phyloP scores from a whole-genome alignment of 225 moss, liverwort and hornwort species.

The Neckera pumila region DNA sequence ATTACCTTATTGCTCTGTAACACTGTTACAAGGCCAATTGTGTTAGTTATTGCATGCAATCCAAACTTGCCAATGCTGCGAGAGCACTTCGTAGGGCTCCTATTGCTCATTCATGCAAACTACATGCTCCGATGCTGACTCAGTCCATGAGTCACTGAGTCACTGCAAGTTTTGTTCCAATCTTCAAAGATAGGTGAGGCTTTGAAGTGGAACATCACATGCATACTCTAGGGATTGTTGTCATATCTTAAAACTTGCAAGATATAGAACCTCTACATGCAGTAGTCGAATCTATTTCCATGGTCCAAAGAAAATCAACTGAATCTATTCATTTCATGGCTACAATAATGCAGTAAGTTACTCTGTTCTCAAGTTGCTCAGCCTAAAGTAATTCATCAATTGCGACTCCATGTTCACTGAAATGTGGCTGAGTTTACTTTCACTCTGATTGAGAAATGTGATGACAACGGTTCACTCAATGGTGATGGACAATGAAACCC shows the following conservation, averaged over 20 bases:
- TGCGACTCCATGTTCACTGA: not conserved
- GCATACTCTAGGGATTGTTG: not conserved
- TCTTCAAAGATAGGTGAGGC: not conserved
- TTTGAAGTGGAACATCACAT: not conserved
- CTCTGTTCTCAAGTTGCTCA: not conserved
- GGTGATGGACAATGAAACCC: not conserved
- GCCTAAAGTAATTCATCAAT: not conserved
- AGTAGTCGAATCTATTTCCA: not conserved
- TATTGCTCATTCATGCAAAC: not conserved
- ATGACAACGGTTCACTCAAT: not conserved
- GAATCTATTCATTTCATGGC: not conserved
- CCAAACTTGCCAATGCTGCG: not conserved
- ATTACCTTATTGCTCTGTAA: not conserved
- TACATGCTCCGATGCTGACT: not conserved
- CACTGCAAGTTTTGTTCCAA: not conserved
- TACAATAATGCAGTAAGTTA: not conserved
- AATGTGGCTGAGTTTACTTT: not conserved
- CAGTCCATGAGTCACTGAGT: not conserved
- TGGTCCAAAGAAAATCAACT: not conserved
- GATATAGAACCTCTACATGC: not conserved
- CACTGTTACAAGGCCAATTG: not conserved
- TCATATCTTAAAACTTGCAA: not conserved
- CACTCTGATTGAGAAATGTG: not conserved
- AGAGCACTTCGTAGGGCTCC: not conserved
- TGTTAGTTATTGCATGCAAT: not conserved